Conservation (phyloP, 495 filamentous ascomycete species). For the Trichoderma gamsii region DNA sequence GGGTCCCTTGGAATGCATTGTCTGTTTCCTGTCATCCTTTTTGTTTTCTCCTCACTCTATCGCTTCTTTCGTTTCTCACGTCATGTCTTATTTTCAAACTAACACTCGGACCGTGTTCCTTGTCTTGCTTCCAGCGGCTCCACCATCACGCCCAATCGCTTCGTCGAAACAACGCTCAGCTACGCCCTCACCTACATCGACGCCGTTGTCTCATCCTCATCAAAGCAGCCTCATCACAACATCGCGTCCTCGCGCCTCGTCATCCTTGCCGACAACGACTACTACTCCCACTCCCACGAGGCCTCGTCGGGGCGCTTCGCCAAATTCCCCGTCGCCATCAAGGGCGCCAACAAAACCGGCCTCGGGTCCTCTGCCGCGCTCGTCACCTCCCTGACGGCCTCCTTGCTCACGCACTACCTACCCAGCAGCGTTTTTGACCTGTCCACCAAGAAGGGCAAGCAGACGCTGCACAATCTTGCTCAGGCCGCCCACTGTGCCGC, state of each 20-base stretch:
- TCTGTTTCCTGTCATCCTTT: neutral
- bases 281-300: constrained; percentile 68
- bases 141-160: constrained; percentile 55
- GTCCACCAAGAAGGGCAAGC: constrained; percentile 26
- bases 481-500: constrained; percentile 93
- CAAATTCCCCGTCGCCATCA: constrained; percentile 68
- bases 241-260: constrained; percentile 69
- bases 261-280: constrained; percentile 90
- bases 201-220: constrained; percentile 26
- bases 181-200: constrained; percentile 81
- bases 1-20: neutral
- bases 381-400: constrained; percentile 82
- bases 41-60: too few species aligned
- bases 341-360: constrained; percentile 87
- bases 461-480: constrained; percentile 78
- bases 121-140: constrained; percentile 26
- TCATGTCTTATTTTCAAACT: neutral
- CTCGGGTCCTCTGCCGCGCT: constrained; percentile 92
- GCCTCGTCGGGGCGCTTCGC: constrained; percentile 50
- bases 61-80: neutral
- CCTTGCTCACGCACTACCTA: constrained; percentile 75
- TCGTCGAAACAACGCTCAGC: constrained; percentile 82
- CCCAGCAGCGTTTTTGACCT: constrained; percentile 52
- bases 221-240: neutral
- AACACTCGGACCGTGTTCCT: constrained; percentile 11